Evolutionary conservation across 306 rosid genomes (phyloP).

Genomic region (Vachellia pachyceras): DNA sequence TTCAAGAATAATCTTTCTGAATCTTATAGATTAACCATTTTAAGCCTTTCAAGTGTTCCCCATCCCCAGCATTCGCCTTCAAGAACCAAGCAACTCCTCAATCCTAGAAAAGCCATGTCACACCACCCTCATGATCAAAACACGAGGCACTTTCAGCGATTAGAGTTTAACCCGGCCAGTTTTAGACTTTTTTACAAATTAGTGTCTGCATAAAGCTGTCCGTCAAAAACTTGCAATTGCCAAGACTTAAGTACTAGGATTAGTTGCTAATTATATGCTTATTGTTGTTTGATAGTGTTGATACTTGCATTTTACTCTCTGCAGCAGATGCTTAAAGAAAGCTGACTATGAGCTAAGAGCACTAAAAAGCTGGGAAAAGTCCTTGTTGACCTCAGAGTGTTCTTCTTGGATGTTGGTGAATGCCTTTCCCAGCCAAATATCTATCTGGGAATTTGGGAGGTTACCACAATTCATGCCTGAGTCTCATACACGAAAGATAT

Average conservation of each 20-base stretch:
- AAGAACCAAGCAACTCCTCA: too few relatives aligned
- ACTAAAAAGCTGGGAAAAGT: conserved; percentile 29
- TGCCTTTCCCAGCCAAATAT: conserved; percentile 22
- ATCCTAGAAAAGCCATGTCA: not conserved
- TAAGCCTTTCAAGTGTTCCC: too few relatives aligned
- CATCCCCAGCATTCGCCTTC: too few relatives aligned
- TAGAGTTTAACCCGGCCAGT: not conserved
- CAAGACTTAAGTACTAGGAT: not conserved
- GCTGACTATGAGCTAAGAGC: conserved; percentile 35
- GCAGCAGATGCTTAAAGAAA: conserved; percentile 53
- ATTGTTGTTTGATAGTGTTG: conserved; percentile 21
- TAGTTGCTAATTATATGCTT: not conserved
- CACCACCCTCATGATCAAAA: not conserved
- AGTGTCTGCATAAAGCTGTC: not conserved
- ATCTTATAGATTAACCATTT: too few relatives aligned
- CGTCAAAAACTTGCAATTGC: not conserved
- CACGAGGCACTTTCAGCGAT: not conserved
- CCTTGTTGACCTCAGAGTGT: conserved; percentile 5
- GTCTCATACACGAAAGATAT: conserved; percentile 4
- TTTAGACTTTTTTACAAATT: too few relatives aligned
- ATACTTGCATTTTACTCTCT: conserved; percentile 40
- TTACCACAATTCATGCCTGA: conserved; percentile 17
- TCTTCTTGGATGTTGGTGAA: conserved; percentile 11
- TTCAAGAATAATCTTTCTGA: too few relatives aligned
- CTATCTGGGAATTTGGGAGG: conserved; percentile 37